These are phyloP conservation scores for Lyophyllum semitale DNA, from an alignment of 768 basidiomycete genomes.

Conservation along the genomic window DNA sequence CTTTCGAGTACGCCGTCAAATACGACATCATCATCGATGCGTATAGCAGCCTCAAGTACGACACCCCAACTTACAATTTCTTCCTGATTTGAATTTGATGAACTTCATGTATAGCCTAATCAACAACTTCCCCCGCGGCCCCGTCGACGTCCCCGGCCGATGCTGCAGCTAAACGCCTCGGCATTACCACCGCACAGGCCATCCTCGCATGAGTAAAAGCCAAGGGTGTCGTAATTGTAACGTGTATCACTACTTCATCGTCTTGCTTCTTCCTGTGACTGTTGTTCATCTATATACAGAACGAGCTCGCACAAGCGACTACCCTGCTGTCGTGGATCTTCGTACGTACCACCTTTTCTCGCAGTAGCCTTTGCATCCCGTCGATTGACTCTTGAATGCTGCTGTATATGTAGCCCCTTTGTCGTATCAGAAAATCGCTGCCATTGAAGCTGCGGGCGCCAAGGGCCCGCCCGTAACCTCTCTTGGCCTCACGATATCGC, in stretches of 20 bases:
- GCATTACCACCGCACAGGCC: conserved; percentile 62
- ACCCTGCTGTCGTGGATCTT: conserved; percentile 64
- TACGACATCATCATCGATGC: conserved; percentile 58
- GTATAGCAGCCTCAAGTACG: conserved; percentile 55
- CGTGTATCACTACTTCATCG: conserved; percentile 38
- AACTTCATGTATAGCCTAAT: conserved; percentile 46
- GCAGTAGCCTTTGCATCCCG: not conserved
- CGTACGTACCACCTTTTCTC: conserved; percentile 25
- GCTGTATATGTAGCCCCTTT: conserved; percentile 41
- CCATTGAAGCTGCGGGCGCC: conserved; percentile 65
- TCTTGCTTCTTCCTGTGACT: not conserved
- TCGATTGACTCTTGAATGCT: too few relatives aligned
- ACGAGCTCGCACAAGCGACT: conserved; percentile 65
- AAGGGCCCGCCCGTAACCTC: conserved; percentile 44
- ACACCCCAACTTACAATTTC: not conserved
- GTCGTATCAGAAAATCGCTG: conserved; percentile 56
- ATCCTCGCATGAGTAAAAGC: conserved; percentile 68
- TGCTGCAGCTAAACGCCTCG: conserved; percentile 52
- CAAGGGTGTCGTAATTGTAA: conserved; percentile 70
- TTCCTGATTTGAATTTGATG: not conserved
- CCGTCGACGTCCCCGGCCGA: conserved; percentile 60
- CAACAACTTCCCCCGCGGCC: conserved; percentile 60
- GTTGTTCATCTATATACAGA: conserved; percentile 28
- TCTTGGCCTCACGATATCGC: not conserved
- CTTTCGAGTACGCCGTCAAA: conserved; percentile 49